Evolutionary conservation across 208 protist species (phyloP), one percentile per base, ranked within the genome.

Genomic region (Crithidia acanthocephali): DNA sequence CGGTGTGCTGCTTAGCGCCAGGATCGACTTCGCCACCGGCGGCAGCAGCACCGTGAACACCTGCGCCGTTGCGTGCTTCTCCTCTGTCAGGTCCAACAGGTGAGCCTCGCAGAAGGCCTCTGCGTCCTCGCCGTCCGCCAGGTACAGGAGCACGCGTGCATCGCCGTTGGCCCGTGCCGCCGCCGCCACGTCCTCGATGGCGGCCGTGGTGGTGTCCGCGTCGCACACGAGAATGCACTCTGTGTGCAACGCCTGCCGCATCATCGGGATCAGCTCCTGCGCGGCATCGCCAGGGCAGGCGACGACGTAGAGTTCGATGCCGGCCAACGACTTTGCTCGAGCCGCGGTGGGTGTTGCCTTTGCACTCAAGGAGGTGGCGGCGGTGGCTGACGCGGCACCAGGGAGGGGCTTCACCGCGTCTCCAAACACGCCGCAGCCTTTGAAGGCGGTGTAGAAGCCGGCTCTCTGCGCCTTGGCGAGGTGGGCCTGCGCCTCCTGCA

Each of bases 391-490:
- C 1, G 47, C 62, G 10, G 35, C 50, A 51, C 30, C 53, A 23
- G 42, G 32, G 16, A 70, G 59, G 10, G 76, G 64, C 42, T 59
- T 57, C 44, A 91, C 76, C 30, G 33, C 40, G 18, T 95, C 87
- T 9, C 90, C 90, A 70, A 95, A 95, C 6, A 91, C 57, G 32
- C 86, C 87, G 59, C 84, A 88, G 30, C 88, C 86, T 22, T 75
- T 71, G 15, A 90, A 68, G 8, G 86, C 58, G 10, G 47, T 32
- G 72, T 92, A 93, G 37, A 95, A 60, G n/a, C 85, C 85, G 32
- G 79, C 88, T 22, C 72, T 65, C 35, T 72, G 52, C 1, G 91
- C 91, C 25, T 74, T 64, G 28, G 44, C 52, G 5, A 95, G 68
- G 51, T 81, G 53, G 22, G 42, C 58, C 50, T 81, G 65, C 20